A percentile compares a stretch with the other conserved stretches of the same genome.
phyloP scores from a whole-genome alignment of 768 basidiomycete species.

The Rhodotorula diobovata region DNA sequence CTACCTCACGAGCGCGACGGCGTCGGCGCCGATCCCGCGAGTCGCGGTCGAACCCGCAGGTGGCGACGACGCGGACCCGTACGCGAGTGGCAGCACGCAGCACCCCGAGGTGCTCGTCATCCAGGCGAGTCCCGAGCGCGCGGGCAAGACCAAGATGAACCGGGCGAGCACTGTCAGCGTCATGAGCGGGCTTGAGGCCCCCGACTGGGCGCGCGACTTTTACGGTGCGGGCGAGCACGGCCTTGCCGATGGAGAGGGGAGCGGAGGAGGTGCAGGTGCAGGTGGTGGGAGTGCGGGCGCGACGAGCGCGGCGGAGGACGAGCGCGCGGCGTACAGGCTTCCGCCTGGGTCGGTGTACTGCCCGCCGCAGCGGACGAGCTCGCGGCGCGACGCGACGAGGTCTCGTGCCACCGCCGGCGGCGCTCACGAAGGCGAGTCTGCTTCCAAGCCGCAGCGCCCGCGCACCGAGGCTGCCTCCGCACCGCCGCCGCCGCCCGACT shows the following conservation, averaged over 20 bases:
- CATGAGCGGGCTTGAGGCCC: conserved; percentile 74
- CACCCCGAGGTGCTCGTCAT: conserved; percentile 47
- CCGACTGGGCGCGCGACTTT: conserved; percentile 34
- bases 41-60: conserved; percentile 40
- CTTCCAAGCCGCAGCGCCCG: conserved; percentile 40
- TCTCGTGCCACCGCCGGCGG: conserved; percentile 40
- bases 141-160: conserved; percentile 59
- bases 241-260: neutral
- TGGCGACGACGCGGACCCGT: conserved; percentile 2
- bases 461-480: neutral
- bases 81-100: no score
- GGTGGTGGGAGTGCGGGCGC: no score
- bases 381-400: neutral
- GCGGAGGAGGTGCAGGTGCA: no score
- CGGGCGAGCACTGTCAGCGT: conserved; percentile 92
- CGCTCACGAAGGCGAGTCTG: no score
- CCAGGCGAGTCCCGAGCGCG: conserved; percentile 9
- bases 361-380: conserved; percentile 7
- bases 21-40: conserved; percentile 41
- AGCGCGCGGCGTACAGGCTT: neutral
- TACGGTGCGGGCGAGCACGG: conserved; percentile 18
- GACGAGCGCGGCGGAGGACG: neutral
- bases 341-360: neutral
- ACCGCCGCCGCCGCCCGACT: neutral
- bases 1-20: conserved; percentile 24